phyloP scores from a whole-genome alignment of 1,139 yeast species.

The Saccharomyces pastorianus region DNA sequence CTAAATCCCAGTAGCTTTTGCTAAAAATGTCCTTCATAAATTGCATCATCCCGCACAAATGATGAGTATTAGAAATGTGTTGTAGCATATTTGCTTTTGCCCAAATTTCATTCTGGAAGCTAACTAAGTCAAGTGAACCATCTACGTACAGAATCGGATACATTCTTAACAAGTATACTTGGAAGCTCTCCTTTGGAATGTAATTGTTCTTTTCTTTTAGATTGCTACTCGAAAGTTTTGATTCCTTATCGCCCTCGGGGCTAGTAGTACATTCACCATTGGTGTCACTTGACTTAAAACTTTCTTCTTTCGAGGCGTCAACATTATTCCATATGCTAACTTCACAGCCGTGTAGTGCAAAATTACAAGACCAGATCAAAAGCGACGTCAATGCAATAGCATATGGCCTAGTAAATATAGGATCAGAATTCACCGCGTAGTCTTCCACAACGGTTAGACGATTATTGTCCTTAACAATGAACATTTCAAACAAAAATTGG shows the following conservation, averaged over 20 bases:
- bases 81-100: slow-evolving; percentile 26
- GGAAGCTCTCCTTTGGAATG: slow-evolving; percentile 23
- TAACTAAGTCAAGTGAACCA: slow-evolving; percentile 20
- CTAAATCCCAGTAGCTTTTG: slow-evolving; percentile 52
- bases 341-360: slow-evolving; percentile 50
- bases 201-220: slow-evolving; percentile 23
- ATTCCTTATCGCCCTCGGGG: neutral
- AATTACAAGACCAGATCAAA: slow-evolving; percentile 53
- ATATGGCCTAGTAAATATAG: slow-evolving; percentile 48
- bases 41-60: slow-evolving; percentile 49
- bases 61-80: slow-evolving; percentile 34
- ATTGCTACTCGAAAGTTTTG: slow-evolving; percentile 25
- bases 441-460: slow-evolving; percentile 12
- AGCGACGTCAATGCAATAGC: slow-evolving; percentile 46
- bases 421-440: slow-evolving; percentile 46
- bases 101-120: slow-evolving; percentile 34
- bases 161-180: slow-evolving; percentile 17
- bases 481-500: slow-evolving; percentile 53
- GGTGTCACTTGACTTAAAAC: neutral
- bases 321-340: slow-evolving; percentile 33
- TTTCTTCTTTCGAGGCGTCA: slow-evolving; percentile 16
- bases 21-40: slow-evolving; percentile 40
- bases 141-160: slow-evolving; percentile 12
- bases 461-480: slow-evolving; percentile 36
- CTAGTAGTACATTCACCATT: neutral